phyloP scores from a whole-genome alignment of 1,284 basidiomycete genomes.

The Irpex lacteus region DNA sequence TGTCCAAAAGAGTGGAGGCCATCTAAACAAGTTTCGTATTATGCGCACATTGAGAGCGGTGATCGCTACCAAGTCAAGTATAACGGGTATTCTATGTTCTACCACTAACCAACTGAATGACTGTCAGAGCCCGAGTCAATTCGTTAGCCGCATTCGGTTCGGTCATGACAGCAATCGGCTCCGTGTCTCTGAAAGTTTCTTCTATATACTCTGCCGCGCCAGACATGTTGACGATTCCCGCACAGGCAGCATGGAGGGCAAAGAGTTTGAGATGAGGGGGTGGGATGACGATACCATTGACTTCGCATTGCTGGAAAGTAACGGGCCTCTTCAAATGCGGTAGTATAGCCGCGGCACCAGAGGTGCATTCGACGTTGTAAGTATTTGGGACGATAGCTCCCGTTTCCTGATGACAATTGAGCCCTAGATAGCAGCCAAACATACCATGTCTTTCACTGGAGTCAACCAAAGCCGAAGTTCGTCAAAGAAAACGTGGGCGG shows the following conservation, averaged over 20 bases:
- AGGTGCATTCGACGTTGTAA: not conserved
- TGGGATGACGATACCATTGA: not conserved
- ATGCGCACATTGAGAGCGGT: too few relatives aligned
- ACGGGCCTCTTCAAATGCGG: not conserved
- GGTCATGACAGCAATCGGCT: slow-evolving; percentile 12
- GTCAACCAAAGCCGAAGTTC: not conserved
- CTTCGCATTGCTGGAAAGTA: not conserved
- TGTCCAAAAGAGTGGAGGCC: too few relatives aligned
- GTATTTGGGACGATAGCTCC: not conserved
- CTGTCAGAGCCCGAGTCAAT: slow-evolving; percentile 10
- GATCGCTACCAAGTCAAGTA: too few relatives aligned
- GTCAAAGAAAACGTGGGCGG: not conserved
- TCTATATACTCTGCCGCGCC: slow-evolving; percentile 12
- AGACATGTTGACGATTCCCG: slow-evolving; percentile 14
- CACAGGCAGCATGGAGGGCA: slow-evolving; percentile 16
- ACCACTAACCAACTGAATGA: not conserved
- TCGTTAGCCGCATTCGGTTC: slow-evolving; percentile 12
- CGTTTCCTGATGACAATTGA: not conserved
- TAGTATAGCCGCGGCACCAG: not conserved
- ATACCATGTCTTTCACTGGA: not conserved
- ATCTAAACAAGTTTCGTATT: too few relatives aligned
- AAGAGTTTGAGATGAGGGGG: slow-evolving; percentile 1
- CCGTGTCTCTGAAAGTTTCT: slow-evolving; percentile 13
- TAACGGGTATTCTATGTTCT: too few relatives aligned
- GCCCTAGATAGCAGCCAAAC: not conserved